Evolutionary conservation across 176 grass and related monocot species (phyloP).

Genomic region (Saccharum officinarum): DNA sequence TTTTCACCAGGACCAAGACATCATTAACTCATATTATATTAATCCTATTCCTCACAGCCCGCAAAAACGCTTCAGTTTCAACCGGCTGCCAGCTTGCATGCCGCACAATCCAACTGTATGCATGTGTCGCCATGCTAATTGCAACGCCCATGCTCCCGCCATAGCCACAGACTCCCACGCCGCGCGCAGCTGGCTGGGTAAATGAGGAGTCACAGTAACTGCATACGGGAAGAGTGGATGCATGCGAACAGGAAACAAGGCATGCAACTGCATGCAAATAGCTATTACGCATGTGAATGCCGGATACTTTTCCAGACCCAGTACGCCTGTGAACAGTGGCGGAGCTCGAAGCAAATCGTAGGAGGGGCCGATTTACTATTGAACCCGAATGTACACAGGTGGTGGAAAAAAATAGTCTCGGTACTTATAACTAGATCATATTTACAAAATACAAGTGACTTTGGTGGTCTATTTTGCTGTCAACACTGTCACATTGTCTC

Average conservation of each 20-base stretch:
- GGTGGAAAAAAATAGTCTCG: too few relatives aligned
- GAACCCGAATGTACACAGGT: too few relatives aligned
- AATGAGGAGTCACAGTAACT: not conserved
- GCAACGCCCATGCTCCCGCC: not conserved
- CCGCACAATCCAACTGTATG: not conserved
- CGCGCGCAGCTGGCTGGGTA: not conserved
- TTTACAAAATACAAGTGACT: too few relatives aligned
- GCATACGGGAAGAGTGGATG: not conserved
- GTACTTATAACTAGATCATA: too few relatives aligned
- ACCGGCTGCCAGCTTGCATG: not conserved
- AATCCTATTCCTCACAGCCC: not conserved
- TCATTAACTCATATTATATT: not conserved
- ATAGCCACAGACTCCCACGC: not conserved
- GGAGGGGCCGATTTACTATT: too few relatives aligned
- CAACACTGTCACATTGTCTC: too few relatives aligned
- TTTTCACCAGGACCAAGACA: not conserved
- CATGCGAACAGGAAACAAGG: not conserved
- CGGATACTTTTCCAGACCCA: not conserved
- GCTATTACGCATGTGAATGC: not conserved
- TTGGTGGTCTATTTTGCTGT: too few relatives aligned
- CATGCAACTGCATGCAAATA: not conserved
- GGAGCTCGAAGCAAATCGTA: too few relatives aligned
- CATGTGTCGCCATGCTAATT: not conserved
- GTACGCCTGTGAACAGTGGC: too few relatives aligned
- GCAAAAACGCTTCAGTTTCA: not conserved